These are phyloP conservation scores for Coelastrella sp. DNA, from an alignment of 139 green algal genomes.

Conservation along the genomic window DNA sequence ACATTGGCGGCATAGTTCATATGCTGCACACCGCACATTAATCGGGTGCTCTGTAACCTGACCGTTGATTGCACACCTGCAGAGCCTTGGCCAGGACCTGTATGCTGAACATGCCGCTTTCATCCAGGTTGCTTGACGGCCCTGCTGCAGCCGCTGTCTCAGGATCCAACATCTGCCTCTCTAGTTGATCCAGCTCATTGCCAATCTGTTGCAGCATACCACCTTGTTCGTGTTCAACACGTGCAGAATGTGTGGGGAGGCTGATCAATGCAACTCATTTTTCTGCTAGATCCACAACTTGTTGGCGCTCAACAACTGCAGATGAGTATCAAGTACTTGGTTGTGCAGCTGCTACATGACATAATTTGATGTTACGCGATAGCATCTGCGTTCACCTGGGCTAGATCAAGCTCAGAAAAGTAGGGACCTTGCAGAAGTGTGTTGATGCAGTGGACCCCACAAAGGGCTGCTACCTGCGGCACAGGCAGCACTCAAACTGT, in stretches of 20 bases:
- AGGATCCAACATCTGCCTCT: slow-evolving; percentile 72
- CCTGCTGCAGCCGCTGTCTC: slow-evolving; percentile 51
- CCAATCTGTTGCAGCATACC: slow-evolving; percentile 69
- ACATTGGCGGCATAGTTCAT: no score
- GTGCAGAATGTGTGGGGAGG: neutral
- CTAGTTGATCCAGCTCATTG: slow-evolving; percentile 77
- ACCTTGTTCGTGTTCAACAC: neutral
- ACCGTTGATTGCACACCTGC: neutral
- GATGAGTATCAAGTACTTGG: no score
- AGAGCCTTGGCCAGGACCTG: slow-evolving; percentile 58
- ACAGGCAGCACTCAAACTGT: neutral
- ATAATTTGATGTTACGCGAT: neutral
- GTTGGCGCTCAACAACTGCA: no score
- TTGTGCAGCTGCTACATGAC: neutral
- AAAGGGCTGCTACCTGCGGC: slow-evolving; percentile 72
- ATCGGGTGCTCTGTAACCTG: no score
- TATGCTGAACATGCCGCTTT: slow-evolving; percentile 87
- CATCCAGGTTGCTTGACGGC: slow-evolving; percentile 77
- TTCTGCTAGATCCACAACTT: no score
- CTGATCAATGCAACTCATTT: neutral
- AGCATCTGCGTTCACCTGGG: slow-evolving; percentile 44
- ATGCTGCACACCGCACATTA: no score
- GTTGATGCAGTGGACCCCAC: slow-evolving; percentile 89
- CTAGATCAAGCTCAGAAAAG: slow-evolving; percentile 82
- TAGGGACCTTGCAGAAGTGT: slow-evolving; percentile 77